These are phyloP conservation scores for Saccharomycopsis synnaedendra DNA, from an alignment of 805 yeast species.

Conservation along the genomic window DNA sequence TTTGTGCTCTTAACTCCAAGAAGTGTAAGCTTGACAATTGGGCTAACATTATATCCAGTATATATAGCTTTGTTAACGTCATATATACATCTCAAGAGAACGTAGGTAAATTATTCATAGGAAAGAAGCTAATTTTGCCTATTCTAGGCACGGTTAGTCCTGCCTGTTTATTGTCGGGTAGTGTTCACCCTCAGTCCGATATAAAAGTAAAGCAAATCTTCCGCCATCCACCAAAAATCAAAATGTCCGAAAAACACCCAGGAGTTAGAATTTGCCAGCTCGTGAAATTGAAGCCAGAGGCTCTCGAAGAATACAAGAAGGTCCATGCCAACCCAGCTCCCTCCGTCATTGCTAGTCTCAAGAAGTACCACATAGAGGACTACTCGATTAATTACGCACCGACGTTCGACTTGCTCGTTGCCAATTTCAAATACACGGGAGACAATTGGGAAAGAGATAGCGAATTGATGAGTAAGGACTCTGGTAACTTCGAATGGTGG, in stretches of 20 bases:
- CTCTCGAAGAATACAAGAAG: conserved; percentile 26
- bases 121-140: too few species aligned
- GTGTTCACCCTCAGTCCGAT: too few species aligned
- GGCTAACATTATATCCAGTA: too few species aligned
- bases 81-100: too few species aligned
- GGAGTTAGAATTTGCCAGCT: conserved; percentile 30
- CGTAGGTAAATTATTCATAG: too few species aligned
- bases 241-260: conserved; percentile 19
- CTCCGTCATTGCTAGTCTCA: conserved; percentile 24
- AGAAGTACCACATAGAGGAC: conserved; percentile 29
- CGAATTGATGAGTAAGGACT: conserved; percentile 24
- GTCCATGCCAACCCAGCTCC: conserved; percentile 24
- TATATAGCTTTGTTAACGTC: too few species aligned
- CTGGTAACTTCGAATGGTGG: conserved; percentile 32
- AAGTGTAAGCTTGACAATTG: too few species aligned
- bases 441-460: conserved; percentile 27
- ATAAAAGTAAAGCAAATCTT: too few species aligned
- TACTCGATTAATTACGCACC: conserved; percentile 29
- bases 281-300: conserved; percentile 28
- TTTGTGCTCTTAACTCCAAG: too few species aligned
- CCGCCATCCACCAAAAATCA: neutral
- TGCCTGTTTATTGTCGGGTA: too few species aligned
- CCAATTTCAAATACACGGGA: conserved; percentile 28
- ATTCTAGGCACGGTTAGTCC: too few species aligned
- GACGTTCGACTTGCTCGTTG: conserved; percentile 23